Evolutionary conservation across 257 asterid genomes (phyloP).

Genomic region (Schizonepeta tenuifolia): DNA sequence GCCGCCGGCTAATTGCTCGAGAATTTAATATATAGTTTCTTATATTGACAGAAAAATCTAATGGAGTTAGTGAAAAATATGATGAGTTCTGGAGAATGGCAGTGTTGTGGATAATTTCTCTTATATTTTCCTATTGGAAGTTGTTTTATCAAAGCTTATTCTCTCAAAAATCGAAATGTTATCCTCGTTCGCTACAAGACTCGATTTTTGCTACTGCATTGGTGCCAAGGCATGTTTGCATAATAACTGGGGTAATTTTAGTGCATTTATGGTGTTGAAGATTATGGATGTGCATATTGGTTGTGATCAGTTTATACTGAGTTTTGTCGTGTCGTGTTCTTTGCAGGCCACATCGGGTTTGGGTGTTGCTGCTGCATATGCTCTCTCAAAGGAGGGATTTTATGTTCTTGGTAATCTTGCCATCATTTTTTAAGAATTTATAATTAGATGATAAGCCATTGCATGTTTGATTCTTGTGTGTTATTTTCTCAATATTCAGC

Average conservation of each 20-base stretch:
- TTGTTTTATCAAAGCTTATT: constrained; percentile 41
- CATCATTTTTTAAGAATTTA: no score
- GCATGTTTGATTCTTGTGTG: neutral
- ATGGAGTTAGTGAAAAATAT: constrained; percentile 44
- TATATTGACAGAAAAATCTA: neutral
- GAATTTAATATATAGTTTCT: neutral
- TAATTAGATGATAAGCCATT: no score
- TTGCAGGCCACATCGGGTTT: no score
- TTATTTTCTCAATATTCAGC: neutral
- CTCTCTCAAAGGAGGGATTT: no score
- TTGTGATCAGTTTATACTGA: no score
- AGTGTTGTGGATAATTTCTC: constrained; percentile 62
- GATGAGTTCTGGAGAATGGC: constrained; percentile 79
- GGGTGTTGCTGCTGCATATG: no score
- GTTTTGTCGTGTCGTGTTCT: no score
- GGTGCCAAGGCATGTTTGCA: constrained; percentile 58
- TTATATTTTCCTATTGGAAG: constrained; percentile 54
- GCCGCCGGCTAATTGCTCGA: no score
- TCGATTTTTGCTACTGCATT: constrained; percentile 12
- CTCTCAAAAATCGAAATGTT: constrained; percentile 27
- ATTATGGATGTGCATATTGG: constrained; percentile 9
- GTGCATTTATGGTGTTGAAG: neutral
- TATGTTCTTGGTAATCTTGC: no score
- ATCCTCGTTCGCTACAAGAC: constrained; percentile 39
- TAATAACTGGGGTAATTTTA: constrained; percentile 77